Base-by-base conservation (phyloP, 2,329 filamentous ascomycete species). In the Colletotrichum zoysiae region DNA sequence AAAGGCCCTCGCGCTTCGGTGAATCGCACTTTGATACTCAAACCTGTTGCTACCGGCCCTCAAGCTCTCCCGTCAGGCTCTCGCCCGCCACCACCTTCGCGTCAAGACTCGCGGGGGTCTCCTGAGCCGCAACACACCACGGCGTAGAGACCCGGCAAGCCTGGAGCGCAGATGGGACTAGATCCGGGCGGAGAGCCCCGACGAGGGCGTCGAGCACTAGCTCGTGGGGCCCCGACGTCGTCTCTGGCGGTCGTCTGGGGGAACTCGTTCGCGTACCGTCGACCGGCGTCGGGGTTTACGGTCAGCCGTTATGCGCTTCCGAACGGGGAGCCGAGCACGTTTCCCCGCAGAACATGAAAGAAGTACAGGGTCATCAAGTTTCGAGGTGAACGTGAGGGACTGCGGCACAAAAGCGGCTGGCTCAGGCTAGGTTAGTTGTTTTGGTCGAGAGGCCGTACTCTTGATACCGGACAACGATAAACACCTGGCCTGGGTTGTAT, bases 301-400 rank as follows among this genome's bases (percentile, higher is more conserved):
- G 67, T 61, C 42, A 70, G 55, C 2, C 38, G 56, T 8, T 38
- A 58, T 2, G 56, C 56, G 26, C 40, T 42, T 14, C 93, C 93
- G 78, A 96, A 96, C 0, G 94, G 94, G 76, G 92, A 95, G 57
- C 94, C 94, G 57, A 95, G 81, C 79, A 93, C 94, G 83, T 96
- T 96, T 96, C 85, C 3, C 95, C 91, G 81, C 93, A 96, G 61
- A 96, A 89, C 66, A 96, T 87, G 79, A 95, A 95, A 96, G 85
- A 96, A 97, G 74, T 92, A 87, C n/a, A n/a, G n/a, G n/a, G n/a
- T n/a, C n/a, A 18, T 16, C 26, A 5, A 16, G 3, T 30, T 44
- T 1, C 8, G 20, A 6, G 9, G 1, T 9, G 12, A 2, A 11
- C 9, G 12, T 7, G 26, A 40, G 53, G 8, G 18, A 11, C 7